These are phyloP conservation scores for Naegleria lovaniensis DNA, from an alignment of 208 protist species.

Conservation along the genomic window DNA sequence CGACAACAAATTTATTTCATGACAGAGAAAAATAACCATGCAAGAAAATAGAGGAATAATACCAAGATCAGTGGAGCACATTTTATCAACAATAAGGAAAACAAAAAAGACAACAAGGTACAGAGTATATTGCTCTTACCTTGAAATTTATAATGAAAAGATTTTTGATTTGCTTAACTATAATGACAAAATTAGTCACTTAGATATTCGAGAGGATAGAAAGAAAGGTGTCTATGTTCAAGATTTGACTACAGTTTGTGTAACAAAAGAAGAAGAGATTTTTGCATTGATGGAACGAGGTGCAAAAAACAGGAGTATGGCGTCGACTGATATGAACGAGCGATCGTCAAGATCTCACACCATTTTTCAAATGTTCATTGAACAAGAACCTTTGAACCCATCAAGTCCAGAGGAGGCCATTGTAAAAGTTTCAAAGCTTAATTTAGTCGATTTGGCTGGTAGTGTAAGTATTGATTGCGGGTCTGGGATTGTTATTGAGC, in stretches of 20 bases:
- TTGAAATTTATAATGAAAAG: constrained; percentile 51
- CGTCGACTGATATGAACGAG: constrained; percentile 46
- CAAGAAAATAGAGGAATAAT: constrained; percentile 44
- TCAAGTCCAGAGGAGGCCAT: background rate
- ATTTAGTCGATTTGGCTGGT: constrained; percentile 33
- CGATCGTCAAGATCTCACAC: constrained; percentile 51
- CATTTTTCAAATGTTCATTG: constrained; percentile 49
- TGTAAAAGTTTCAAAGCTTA: constrained; percentile 66
- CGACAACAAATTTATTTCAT: background rate
- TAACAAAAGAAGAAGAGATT: constrained; percentile 62
- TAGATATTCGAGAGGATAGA: constrained; percentile 62
- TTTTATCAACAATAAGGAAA: constrained; percentile 29
- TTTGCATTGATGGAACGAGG: constrained; percentile 58
- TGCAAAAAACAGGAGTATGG: constrained; percentile 26
- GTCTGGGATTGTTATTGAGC: constrained; percentile 55
- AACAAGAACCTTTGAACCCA: constrained; percentile 28
- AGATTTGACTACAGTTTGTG: constrained; percentile 60
- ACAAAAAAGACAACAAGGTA: background rate
- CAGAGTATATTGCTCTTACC: constrained; percentile 33
- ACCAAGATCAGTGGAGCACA: constrained; percentile 30
- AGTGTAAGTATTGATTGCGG: constrained; percentile 33
- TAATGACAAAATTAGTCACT: background rate
- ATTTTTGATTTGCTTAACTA: constrained; percentile 26
- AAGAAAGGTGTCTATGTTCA: constrained; percentile 67
- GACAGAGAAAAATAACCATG: background rate